Percentiles rank a stretch among this genome's conserved stretches.
phyloP scores from a whole-genome alignment of 202 grass and related monocot genomes.

The Eragrostis tef region DNA sequence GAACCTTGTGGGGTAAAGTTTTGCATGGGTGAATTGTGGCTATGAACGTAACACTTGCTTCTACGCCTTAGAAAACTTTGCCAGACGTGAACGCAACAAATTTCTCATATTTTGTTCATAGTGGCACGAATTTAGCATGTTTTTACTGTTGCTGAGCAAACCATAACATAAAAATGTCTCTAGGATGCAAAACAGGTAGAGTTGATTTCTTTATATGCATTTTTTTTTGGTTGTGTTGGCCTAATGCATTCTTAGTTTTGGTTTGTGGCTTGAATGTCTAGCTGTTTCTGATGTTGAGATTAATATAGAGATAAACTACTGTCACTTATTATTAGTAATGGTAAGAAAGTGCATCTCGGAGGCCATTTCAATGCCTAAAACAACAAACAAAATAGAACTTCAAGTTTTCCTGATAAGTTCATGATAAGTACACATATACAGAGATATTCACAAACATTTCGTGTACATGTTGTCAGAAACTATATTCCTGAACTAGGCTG shows the following conservation, averaged over 20 bases:
- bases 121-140: not conserved
- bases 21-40: not conserved
- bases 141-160: conserved; percentile 23
- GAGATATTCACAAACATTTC: too few species aligned
- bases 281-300: not conserved
- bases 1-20: not conserved
- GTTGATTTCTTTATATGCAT: not conserved
- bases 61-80: not conserved
- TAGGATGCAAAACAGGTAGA: not conserved
- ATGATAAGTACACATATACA: not conserved
- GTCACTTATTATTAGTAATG: not conserved
- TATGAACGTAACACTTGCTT: conserved; percentile 1
- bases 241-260: conserved; percentile 15
- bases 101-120: not conserved
- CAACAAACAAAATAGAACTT: not conserved
- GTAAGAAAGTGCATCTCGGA: not conserved
- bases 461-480: not conserved
- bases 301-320: not conserved
- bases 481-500: too few species aligned
- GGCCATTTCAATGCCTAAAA: not conserved
- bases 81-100: not conserved
- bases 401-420: not conserved
- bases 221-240: not conserved
- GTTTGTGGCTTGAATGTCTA: not conserved
- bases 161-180: not conserved